A percentile compares a stretch with the other conserved stretches of the same genome.
Conservation (phyloP, 2,329 filamentous ascomycete species). For the Claviceps sp. region DNA sequence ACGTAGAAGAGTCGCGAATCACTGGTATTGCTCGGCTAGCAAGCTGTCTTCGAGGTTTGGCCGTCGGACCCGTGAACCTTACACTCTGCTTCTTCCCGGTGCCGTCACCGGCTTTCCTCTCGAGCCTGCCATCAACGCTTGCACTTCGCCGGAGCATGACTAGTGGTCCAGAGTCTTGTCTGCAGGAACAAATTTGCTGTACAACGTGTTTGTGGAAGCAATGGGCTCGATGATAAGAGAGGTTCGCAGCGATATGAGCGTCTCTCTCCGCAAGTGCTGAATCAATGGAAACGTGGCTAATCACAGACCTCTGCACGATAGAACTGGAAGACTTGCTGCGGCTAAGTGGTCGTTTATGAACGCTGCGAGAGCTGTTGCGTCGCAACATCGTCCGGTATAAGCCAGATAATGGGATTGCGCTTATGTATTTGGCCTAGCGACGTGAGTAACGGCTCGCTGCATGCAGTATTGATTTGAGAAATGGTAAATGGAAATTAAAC, state of each 20-base stretch:
- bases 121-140: conserved; percentile 10
- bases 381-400: conserved; percentile 28
- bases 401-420: not conserved
- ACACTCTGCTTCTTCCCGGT: conserved; percentile 34
- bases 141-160: conserved; percentile 10
- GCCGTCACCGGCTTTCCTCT: conserved; percentile 8
- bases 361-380: conserved; percentile 31
- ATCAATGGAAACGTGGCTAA: conserved; percentile 33
- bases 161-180: conserved; percentile 12
- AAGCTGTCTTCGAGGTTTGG: conserved; percentile 15
- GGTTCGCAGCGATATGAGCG: conserved; percentile 46
- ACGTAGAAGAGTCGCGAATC: not conserved
- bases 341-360: conserved; percentile 28
- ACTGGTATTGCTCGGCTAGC: conserved; percentile 15
- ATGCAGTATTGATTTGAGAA: conserved; percentile 1
- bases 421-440: not conserved
- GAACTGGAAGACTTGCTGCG: conserved; percentile 43
- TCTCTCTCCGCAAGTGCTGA: conserved; percentile 39
- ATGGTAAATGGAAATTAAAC: conserved; percentile 1
- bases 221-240: conserved; percentile 44
- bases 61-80: conserved; percentile 32
- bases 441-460: not conserved
- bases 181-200: not conserved
- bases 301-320: conserved; percentile 24
- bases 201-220: conserved; percentile 18